Conservation (phyloP, 306 rosid species). For the Cicer cuneatum region DNA sequence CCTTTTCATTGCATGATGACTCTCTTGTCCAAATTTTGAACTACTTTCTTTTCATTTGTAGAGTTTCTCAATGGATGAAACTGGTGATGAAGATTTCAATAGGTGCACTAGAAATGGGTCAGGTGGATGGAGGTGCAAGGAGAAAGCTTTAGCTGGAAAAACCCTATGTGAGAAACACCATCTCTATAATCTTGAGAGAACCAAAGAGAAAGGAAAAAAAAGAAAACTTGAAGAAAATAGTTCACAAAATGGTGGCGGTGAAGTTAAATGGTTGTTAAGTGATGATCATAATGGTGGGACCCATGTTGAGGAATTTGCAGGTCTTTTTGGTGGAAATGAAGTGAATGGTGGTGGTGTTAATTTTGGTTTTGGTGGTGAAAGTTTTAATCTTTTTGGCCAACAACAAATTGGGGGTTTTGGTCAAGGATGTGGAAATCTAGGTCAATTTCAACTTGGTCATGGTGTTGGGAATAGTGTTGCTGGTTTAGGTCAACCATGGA, state of each 20-base stretch:
- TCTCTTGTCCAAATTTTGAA: background rate
- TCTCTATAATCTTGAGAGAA: background rate
- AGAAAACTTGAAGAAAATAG: constrained; percentile 22
- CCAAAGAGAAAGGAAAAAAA: background rate
- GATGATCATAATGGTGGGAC: constrained; percentile 10
- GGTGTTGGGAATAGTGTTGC: constrained; percentile 23
- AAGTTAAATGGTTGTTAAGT: constrained; percentile 2
- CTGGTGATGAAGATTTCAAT: constrained; percentile 13
- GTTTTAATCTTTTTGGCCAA: constrained; percentile 38
- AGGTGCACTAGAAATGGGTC: constrained; percentile 41
- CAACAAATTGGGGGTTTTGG: constrained; percentile 38
- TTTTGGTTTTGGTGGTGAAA: constrained; percentile 25
- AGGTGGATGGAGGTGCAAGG: constrained; percentile 47
- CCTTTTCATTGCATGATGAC: constrained; percentile 4
- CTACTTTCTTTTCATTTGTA: background rate
- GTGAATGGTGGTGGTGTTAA: constrained; percentile 36
- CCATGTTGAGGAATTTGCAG: constrained; percentile 34
- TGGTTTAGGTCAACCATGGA: constrained; percentile 45
- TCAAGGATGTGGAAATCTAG: constrained; percentile 38
- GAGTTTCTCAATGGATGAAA: constrained; percentile 43
- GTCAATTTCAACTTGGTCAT: constrained; percentile 36
- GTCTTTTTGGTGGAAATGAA: constrained; percentile 44
- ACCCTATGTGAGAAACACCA: constrained; percentile 22
- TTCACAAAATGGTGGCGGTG: constrained; percentile 37
- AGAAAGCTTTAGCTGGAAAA: constrained; percentile 41